Conservation (phyloP, 306 rosid genomes). For the Dryas alaskensis region DNA sequence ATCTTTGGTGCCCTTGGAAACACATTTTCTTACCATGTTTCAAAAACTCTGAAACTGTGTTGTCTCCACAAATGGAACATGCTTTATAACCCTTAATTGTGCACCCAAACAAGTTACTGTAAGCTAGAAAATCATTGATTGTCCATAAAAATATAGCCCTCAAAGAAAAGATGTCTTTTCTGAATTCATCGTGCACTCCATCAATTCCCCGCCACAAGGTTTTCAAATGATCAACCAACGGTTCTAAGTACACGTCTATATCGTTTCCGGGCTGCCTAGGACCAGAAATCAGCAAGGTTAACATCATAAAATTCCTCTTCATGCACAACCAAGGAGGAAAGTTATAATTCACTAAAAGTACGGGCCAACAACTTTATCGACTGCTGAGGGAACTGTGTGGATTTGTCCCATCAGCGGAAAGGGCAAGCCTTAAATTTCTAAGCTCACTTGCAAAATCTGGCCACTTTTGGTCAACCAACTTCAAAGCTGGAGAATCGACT, state of each 20-base stretch:
- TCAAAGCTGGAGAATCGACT: too few relatives aligned
- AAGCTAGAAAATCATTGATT: neutral
- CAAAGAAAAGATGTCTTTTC: neutral
- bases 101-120: neutral
- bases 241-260: neutral
- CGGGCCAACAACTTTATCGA: too few relatives aligned
- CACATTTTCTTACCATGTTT: too few relatives aligned
- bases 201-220: neutral
- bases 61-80: neutral
- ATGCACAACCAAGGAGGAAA: too few relatives aligned
- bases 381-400: neutral
- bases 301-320: neutral
- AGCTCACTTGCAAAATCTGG: too few relatives aligned
- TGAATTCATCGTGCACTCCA: neutral
- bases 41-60: too few relatives aligned
- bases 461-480: too few relatives aligned
- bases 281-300: neutral
- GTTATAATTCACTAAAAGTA: too few relatives aligned
- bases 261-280: constrained; percentile 34
- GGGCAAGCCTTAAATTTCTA: too few relatives aligned
- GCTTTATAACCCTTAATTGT: neutral
- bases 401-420: neutral
- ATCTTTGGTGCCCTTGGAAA: neutral
- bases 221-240: neutral
- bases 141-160: neutral